Percentiles rank a stretch among this genome's conserved stretches.
Conservation (phyloP, 495 filamentous ascomycete species). For the Neurospora discreta region DNA sequence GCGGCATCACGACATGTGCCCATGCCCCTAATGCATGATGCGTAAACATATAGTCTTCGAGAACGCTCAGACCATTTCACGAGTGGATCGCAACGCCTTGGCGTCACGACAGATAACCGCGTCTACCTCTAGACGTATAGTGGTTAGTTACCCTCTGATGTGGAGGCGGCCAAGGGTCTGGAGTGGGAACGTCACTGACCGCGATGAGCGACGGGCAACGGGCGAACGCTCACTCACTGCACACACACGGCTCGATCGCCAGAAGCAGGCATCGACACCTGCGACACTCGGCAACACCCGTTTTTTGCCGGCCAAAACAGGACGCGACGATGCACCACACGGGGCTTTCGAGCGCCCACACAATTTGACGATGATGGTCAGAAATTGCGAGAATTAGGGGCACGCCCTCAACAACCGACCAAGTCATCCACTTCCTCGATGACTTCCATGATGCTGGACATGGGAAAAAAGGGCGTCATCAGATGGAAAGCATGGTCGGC, state of each 20-base stretch:
- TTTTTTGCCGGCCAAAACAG: background rate
- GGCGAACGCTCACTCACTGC: background rate
- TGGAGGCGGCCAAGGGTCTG: background rate
- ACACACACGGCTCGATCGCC: background rate
- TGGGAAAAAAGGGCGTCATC: background rate
- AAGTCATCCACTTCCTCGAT: background rate
- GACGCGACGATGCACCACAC: background rate
- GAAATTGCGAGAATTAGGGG: background rate
- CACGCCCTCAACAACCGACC: background rate
- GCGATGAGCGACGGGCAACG: background rate
- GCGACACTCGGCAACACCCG: background rate
- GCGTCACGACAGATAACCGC: background rate
- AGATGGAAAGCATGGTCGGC: too few species aligned
- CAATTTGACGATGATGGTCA: background rate
- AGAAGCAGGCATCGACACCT: background rate
- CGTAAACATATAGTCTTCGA: background rate
- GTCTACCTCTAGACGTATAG: too few species aligned
- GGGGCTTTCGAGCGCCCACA: background rate
- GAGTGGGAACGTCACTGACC: background rate
- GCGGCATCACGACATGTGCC: background rate
- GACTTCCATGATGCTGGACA: background rate
- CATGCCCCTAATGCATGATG: background rate
- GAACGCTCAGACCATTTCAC: background rate
- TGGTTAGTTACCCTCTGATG: background rate
- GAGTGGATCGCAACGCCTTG: background rate